Evolutionary conservation across 2,329 filamentous ascomycete species (phyloP), one percentile per base, ranked within the genome.

Genomic region (Fusarium odoratissimum): DNA sequence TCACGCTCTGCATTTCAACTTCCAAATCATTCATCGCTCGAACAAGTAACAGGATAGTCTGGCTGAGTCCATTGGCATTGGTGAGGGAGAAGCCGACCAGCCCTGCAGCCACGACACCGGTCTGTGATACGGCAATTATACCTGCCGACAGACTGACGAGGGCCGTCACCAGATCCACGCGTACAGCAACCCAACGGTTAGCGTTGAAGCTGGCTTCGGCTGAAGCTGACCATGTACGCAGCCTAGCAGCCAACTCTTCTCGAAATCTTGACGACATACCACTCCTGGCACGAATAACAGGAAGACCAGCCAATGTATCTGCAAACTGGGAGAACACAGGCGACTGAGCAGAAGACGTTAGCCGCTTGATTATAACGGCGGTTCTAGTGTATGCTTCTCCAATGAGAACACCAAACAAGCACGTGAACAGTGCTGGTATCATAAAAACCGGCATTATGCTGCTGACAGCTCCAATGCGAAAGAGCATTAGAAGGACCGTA

Each of bases 281-380:
- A 14, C 80, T 79, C 17, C 86, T 81, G 3, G 86, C 87, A 6
- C 88, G 86, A 64, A 90, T 88, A 19, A 88, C 80, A 11, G 85
- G 77, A 35, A 88, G 79, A 1, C 87, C 87, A 8, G 86, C 82
- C 2, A 88, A 79, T 1, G 85, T 87, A 59, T 88, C 87, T 4
- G 85, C 84, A 66, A 89, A 89, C 63, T 89, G 87, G 3, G 87
- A 86, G 73, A 89, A 89, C 4, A 90, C 83, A 17, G 88, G 88
- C 1, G 87, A 88, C 64, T 86, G 84, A 1, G 85, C 80, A 13
- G 84, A 83, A 0, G 86, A 86, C 10, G 81, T 78, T 5, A 87
- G 80, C 7, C 84, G 79, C 73, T 86, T 86, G 54, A 87, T 79
- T 11, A 84, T 81, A 28, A 87, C 82, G 11, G 84, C 85, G 4